A percentile compares a stretch with the other conserved stretches of the same genome.
phyloP scores from a whole-genome alignment of 1,139 yeast species.

The Yamadazyma spencermartinsiae region DNA sequence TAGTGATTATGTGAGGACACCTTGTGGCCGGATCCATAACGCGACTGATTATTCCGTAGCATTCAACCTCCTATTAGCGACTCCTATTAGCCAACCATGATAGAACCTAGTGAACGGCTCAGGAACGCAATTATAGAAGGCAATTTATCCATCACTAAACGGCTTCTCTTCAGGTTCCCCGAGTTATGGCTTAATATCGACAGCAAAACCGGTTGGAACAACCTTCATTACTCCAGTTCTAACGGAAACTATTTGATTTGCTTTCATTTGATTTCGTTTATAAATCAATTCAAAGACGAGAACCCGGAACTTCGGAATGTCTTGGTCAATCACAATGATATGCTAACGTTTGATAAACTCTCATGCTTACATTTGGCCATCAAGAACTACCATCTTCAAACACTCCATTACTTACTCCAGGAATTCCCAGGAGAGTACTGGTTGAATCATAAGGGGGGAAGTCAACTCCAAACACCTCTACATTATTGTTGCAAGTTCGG shows the following conservation, averaged over 20 bases:
- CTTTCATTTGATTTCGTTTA: constrained; percentile 49
- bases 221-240: constrained; percentile 83
- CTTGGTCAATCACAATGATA: constrained; percentile 25
- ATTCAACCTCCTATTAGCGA: not conserved
- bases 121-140: constrained; percentile 75
- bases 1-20: too few relatives aligned
- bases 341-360: constrained; percentile 61
- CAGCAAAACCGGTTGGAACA: constrained; percentile 79
- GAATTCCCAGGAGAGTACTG: constrained; percentile 74
- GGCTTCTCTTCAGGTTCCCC: constrained; percentile 73
- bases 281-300: constrained; percentile 22
- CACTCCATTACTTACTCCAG: constrained; percentile 77
- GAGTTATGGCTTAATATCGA: constrained; percentile 76
- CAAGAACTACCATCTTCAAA: constrained; percentile 65
- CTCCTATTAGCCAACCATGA: constrained; percentile 27
- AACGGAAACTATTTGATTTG: constrained; percentile 81
- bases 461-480: constrained; percentile 61
- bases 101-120: constrained; percentile 68
- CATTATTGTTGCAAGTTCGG: constrained; percentile 73
- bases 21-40: too few relatives aligned
- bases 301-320: constrained; percentile 19
- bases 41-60: too few relatives aligned
- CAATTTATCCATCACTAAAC: constrained; percentile 67
- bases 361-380: constrained; percentile 81
- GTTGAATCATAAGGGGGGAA: constrained; percentile 51